phyloP scores from a whole-genome alignment of 352 stramenopile species.

The Phytophthora nicotianae region DNA sequence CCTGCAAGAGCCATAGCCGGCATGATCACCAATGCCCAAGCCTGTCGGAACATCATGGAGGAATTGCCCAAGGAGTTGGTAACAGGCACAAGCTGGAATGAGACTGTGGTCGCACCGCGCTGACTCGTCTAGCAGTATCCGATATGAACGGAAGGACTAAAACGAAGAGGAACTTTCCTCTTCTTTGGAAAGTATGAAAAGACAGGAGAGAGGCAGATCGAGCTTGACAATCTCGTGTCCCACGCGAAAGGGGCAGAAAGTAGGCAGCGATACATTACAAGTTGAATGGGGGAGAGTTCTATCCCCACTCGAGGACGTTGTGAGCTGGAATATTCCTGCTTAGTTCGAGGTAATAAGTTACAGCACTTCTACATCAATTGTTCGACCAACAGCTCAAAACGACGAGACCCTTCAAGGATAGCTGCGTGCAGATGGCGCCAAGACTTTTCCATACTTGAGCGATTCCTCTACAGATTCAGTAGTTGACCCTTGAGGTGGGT shows the following conservation, averaged over 20 bases:
- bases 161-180: conserved; percentile 3
- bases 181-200: conserved; percentile 6
- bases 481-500: conserved; percentile 8
- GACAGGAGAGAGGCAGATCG: conserved; percentile 23
- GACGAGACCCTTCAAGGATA: conserved; percentile 8
- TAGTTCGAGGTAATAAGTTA: neutral
- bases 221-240: conserved; percentile 10
- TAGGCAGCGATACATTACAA: conserved; percentile 10
- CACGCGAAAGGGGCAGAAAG: conserved; percentile 11
- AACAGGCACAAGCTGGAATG: conserved; percentile 18
- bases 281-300: neutral
- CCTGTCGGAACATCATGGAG: conserved; percentile 13
- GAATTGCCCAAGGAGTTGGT: conserved; percentile 11
- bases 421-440: neutral
- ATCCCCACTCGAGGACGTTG: conserved; percentile 9
- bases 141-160: conserved; percentile 12
- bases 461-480: conserved; percentile 23
- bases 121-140: conserved; percentile 4
- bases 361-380: neutral
- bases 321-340: neutral
- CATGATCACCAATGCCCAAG: conserved; percentile 6
- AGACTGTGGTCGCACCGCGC: neutral
- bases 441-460: conserved; percentile 2
- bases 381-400: too few species aligned
- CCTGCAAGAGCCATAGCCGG: conserved; percentile 16